Evolutionary conservation across 148 eudicot species (phyloP).

Genomic region (Rhododendron kiyosumense): DNA sequence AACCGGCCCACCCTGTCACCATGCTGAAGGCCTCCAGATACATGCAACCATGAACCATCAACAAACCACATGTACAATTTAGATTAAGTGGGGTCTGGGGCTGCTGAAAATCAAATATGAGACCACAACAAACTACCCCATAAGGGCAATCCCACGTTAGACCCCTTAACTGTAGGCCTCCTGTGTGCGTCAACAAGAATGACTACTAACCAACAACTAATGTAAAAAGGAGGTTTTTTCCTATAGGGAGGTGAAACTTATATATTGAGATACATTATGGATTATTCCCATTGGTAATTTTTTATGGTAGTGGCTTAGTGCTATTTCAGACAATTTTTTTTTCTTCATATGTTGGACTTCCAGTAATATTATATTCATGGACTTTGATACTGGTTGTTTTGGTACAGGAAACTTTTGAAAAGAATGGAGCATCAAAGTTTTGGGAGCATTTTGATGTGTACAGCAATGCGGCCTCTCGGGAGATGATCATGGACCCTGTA

Average conservation of each 20-base stretch:
- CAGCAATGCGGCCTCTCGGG: slow-evolving; percentile 29
- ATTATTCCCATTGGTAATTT: background rate
- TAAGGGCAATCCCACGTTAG: no score
- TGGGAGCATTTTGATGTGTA: slow-evolving; percentile 75
- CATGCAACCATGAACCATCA: no score
- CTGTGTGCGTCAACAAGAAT: background rate
- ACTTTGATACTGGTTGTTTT: background rate
- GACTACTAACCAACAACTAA: background rate
- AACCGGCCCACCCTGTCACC: no score
- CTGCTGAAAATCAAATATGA: no score
- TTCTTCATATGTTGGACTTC: background rate
- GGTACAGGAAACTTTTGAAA: slow-evolving; percentile 60
- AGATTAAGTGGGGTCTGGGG: no score
- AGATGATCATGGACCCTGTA: slow-evolving; percentile 35
- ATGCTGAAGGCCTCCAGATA: no score
- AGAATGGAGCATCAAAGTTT: slow-evolving; percentile 62
- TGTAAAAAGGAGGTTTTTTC: background rate
- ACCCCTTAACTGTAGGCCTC: no score
- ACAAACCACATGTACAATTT: no score
- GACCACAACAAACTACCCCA: no score
- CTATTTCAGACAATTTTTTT: background rate
- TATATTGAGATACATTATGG: background rate
- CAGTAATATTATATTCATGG: background rate
- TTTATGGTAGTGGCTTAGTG: background rate
- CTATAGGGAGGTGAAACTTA: background rate